These are phyloP conservation scores for Sugiyamaella qingdaonensis DNA, from an alignment of 805 yeast genomes.

Conservation along the genomic window DNA sequence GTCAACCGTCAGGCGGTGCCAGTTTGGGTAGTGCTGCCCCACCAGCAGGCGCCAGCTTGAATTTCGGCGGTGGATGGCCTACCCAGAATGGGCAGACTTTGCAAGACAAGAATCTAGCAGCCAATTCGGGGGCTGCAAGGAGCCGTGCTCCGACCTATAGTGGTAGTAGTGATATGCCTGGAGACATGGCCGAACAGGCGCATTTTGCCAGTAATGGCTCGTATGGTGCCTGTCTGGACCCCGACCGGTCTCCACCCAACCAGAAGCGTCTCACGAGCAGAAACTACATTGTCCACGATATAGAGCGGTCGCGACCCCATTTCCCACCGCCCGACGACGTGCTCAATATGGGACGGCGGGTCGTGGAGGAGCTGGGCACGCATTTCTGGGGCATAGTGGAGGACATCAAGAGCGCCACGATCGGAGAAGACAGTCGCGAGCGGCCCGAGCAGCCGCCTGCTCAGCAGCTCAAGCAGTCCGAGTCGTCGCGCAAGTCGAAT, in stretches of 20 bases:
- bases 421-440: conserved; percentile 27
- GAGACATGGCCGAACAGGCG: not conserved
- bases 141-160: not conserved
- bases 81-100: not conserved
- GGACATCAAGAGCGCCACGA: conserved; percentile 33
- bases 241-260: conserved; percentile 11
- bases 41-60: not conserved
- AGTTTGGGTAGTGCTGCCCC: not conserved
- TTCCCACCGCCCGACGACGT: conserved; percentile 26
- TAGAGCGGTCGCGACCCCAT: conserved; percentile 10
- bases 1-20: not conserved
- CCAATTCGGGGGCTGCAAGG: not conserved
- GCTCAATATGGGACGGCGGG: conserved; percentile 29
- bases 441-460: not conserved
- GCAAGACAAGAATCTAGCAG: not conserved
- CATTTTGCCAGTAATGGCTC: not conserved
- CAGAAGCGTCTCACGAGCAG: not conserved
- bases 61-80: not conserved
- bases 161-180: not conserved
- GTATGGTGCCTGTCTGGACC: conserved; percentile 11
- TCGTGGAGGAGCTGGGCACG: conserved; percentile 32
- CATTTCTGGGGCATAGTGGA: conserved; percentile 36
- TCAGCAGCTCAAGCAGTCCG: not conserved
- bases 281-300: not conserved
- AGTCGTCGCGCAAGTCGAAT: not conserved